Evolutionary conservation across 495 filamentous ascomycete genomes (phyloP), one percentile per base, ranked within the genome.

Genomic region (Podospora anserina): DNA sequence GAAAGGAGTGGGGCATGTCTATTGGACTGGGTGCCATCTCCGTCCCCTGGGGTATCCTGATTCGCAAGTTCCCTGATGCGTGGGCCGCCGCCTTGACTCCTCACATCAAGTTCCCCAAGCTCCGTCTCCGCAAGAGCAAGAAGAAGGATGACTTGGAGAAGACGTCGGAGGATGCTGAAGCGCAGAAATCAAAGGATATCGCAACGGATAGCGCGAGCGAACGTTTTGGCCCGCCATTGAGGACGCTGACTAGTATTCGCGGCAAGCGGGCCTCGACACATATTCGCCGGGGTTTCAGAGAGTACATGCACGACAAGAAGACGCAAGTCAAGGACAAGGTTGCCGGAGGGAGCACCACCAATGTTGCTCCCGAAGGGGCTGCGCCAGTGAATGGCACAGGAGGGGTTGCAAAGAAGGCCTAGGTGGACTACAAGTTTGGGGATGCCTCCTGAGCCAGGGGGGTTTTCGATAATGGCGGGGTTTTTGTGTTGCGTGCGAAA

Each of bases 1-100:
- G 86, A 39, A 79, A 83, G 28, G 91, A 94, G 72, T 96, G 92
- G 92, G 91, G 82, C 16, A 83, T 92, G 27, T 92, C 89, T 68
- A 81, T 96, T 66, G 80, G 89, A 39, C 85, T 92, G 64, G 88
- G 91, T 23, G 74, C 89, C 23, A 82, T 90, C 28, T 92, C 91
- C 69, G 80, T 94, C 3, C 88, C 90, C 5, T 87, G 89, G 78
- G 92, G 90, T 6, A 82, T 89, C 7, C 69, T 86, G 20, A 87
- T 94, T 63, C 88, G 92, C 65, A 79, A 83, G 19, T 84, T 79
- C 19, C 78, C 76, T 13, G 92, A 97, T 61, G 64, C 19, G 15
- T 78, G 77, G 77, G 67, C 67, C 23, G 67, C 18, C n/a, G 68
- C 68, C 13, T 19, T 66, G 57, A 63, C 67, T 26, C 74, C 74